These are phyloP conservation scores for Rhizopogon sp. DNA, from an alignment of 768 basidiomycete species.

Conservation along the genomic window DNA sequence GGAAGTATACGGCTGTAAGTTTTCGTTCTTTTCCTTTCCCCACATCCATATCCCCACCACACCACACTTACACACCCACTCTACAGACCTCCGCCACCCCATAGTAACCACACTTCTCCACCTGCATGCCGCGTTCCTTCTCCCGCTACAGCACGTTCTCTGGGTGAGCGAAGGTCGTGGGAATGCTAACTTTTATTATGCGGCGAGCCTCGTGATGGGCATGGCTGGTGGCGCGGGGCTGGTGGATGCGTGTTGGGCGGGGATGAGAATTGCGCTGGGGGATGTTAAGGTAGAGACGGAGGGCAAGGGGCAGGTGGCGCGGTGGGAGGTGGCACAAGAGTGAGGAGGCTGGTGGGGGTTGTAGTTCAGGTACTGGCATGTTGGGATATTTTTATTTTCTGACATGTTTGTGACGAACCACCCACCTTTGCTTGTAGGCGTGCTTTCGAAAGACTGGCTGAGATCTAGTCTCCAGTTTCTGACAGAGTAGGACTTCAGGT, in stretches of 20 bases:
- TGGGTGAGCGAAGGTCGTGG: conserved; percentile 92
- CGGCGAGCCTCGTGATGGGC: conserved; percentile 90
- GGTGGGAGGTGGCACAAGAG: conserved; percentile 24
- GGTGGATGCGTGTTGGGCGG: conserved; percentile 79
- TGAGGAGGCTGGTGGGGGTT: conserved; percentile 4
- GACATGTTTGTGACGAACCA: too few relatives aligned
- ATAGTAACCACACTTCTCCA: conserved; percentile 81
- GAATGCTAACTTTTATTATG: conserved; percentile 98
- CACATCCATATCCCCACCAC: neutral
- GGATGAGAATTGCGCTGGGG: conserved; percentile 71
- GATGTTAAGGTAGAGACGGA: conserved; percentile 38
- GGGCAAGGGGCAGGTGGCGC: conserved; percentile 6
- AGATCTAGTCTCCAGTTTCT: too few relatives aligned
- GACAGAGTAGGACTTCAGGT: too few relatives aligned
- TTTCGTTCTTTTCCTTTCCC: neutral
- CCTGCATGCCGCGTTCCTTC: conserved; percentile 75
- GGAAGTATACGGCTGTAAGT: conserved; percentile 77
- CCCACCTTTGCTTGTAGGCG: too few relatives aligned
- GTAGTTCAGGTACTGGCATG: too few relatives aligned
- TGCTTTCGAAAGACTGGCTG: too few relatives aligned
- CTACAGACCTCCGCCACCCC: conserved; percentile 75
- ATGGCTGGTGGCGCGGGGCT: conserved; percentile 81
- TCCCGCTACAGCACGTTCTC: conserved; percentile 87
- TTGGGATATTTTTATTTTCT: too few relatives aligned
- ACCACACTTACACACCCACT: neutral